Evolutionary conservation across 768 basidiomycete genomes (phyloP), one percentile per base, ranked within the genome.

Genomic region (Tylopilus rubrobrunneus): DNA sequence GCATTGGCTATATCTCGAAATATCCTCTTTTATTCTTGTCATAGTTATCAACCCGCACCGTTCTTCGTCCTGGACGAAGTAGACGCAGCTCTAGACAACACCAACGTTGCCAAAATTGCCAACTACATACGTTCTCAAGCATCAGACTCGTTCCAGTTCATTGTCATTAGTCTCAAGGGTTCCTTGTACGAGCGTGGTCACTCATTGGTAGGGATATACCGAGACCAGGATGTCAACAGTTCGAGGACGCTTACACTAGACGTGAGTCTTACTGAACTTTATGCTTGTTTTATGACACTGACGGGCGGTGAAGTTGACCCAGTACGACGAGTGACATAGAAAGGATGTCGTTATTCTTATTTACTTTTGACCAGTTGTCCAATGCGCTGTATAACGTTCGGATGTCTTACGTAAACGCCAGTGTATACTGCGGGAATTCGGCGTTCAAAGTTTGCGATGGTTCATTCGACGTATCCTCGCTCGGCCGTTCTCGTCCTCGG

Each of bases 21-120:
- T 19, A 19, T 25, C 1, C 19, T 33, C 10, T 34, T 48, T 56
- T 8, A 62, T 15, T n/a, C 36, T 14, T 23, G 9, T 27, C 23
- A 0, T 55, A 95, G 95, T 62, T 98, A 92, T 68, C 94, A 95
- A 67, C 96, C 95, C 0, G 90, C 95, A 4, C 96, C 95, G 0
- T 98, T 98, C 77, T 98, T 98, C 68, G 96, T 98, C 14, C 78
- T 98, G n/a, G 96, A 98, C 65, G 96, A 98, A 71, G 93, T 97
- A 25, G 96, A 98, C 60, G 97, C 97, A 11, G 96, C 97, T 0
- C 78, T 98, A 39, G 96, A 98, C 73, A 96, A 98, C 68, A 97
- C 94, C n/a, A 98, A 99, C 60, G 96, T 98, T 4, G 90, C 92
- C 36, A 92, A 94, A 67, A 84, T 98, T 33, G 96, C 96, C 12